phyloP scores from a whole-genome alignment of 2,329 filamentous ascomycete genomes.

The Hyphodiscus sp. region DNA sequence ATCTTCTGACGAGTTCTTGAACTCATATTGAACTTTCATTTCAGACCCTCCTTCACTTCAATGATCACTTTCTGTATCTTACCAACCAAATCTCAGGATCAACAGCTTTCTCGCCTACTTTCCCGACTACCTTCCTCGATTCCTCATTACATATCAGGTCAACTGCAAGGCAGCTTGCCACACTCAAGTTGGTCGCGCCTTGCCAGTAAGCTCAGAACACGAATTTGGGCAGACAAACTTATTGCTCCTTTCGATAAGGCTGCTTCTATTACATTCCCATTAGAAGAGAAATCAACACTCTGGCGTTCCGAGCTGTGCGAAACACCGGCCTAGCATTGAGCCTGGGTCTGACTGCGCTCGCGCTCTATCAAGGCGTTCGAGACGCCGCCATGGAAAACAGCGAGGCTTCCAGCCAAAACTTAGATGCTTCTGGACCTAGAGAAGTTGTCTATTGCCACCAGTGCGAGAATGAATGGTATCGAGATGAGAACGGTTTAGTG shows the following conservation, averaged over 20 bases:
- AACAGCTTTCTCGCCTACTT: neutral
- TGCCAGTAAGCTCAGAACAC: conserved; percentile 1
- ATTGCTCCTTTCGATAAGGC: neutral
- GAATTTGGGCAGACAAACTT: neutral
- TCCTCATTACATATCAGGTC: conserved; percentile 4
- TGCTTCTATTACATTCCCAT: neutral
- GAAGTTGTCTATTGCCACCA: conserved; percentile 83
- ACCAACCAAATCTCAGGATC: neutral
- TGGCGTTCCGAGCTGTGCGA: conserved; percentile 52
- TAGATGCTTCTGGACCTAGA: conserved; percentile 45
- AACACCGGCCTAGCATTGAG: conserved; percentile 48
- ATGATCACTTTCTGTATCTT: neutral
- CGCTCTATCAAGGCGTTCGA: conserved; percentile 45
- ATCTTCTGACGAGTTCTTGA: neutral
- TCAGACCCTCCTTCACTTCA: conserved; percentile 5
- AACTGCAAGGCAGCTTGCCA: conserved; percentile 12
- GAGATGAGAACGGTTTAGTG: conserved; percentile 57
- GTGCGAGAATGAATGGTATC: conserved; percentile 76
- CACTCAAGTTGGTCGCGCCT: conserved; percentile 12
- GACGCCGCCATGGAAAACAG: conserved; percentile 33
- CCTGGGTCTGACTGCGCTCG: conserved; percentile 52
- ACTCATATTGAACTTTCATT: neutral
- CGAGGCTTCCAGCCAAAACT: conserved; percentile 29
- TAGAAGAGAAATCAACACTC: conserved; percentile 29
- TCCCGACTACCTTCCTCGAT: conserved; percentile 3